These are phyloP conservation scores for Gossypioides kirkii DNA, from an alignment of 345 rosid species.

Conservation along the genomic window DNA sequence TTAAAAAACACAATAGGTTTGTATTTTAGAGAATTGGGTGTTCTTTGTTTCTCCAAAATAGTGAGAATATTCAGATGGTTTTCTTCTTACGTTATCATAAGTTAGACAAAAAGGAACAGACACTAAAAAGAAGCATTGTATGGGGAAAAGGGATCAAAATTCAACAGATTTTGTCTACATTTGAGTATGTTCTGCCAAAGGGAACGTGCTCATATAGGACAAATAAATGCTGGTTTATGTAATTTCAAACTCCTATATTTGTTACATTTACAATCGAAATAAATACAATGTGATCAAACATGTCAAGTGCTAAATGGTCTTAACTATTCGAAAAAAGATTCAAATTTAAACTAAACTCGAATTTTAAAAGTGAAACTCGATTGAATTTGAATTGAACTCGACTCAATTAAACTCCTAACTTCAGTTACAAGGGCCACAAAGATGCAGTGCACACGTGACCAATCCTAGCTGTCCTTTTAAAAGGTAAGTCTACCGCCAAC, in stretches of 20 bases:
- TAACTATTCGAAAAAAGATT: too few species aligned
- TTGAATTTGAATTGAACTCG: too few species aligned
- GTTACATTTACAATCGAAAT: too few species aligned
- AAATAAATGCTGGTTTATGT: not conserved
- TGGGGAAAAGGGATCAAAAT: not conserved
- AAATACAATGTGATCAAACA: too few species aligned
- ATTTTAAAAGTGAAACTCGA: too few species aligned
- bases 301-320: too few species aligned
- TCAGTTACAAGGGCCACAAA: not conserved
- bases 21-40: not conserved
- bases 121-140: not conserved
- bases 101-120: not conserved
- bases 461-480: conserved; percentile 7
- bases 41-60: not conserved
- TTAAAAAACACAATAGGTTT: not conserved
- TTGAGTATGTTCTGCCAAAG: not conserved
- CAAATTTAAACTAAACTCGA: too few species aligned
- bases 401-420: too few species aligned
- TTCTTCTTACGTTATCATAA: not conserved
- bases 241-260: not conserved
- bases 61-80: not conserved
- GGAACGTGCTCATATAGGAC: not conserved
- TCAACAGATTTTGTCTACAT: conserved; percentile 14
- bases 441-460: not conserved
- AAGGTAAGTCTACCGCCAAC: conserved; percentile 4